Evolutionary conservation across 495 filamentous ascomycete genomes (phyloP), one percentile per base, ranked within the genome.

Genomic region (Parathielavia appendiculata): DNA sequence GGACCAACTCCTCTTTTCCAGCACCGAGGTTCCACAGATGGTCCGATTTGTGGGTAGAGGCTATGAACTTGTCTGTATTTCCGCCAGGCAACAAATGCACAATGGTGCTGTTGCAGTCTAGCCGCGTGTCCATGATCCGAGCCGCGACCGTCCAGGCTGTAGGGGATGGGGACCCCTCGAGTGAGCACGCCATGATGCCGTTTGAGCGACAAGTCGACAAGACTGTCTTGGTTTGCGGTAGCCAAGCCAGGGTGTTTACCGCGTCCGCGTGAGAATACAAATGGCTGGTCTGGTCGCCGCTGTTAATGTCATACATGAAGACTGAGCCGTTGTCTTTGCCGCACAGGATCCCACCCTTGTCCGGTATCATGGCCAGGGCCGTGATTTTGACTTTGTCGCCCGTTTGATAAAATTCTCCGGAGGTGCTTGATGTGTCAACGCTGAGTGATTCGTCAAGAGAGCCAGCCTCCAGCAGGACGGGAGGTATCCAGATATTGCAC

Each of bases 41-140:
- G 40, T 67, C 67, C 8, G 65, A 63, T 17, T 64, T 23, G 13
- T 54, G 57, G 20, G 62, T 66, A 20, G 67, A 65, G 11, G 63
- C 10, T 34, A 69, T 58, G 40, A 69, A 66, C 22, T 58, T 67
- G 2, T 56, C 56, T 7, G 34, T 60, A 40, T 47, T 20, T 30
- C 54, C 60, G 35, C 47, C 56, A 16, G 41, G 36, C 51, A 68
- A 40, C n/a, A 67, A 26, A 38, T 65, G 48, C 38, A 59, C 56
- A 20, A 69, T 63, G 30, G 64, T 35, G 20, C 54, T 61, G 23
- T 41, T 56, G 30, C n/a, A 11, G n/a, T 38, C 19, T 2, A 51
- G 16, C 5, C n/a, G 48, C 6, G 22, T 20, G n/a, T 51, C 22
- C 32, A 51, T 11, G 19, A 38, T 34, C 9, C 30, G 19, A 1